Percentiles rank a stretch among this genome's conserved stretches.
phyloP scores from a whole-genome alignment of 2,329 filamentous ascomycete genomes.

The Talaromyces sp. region DNA sequence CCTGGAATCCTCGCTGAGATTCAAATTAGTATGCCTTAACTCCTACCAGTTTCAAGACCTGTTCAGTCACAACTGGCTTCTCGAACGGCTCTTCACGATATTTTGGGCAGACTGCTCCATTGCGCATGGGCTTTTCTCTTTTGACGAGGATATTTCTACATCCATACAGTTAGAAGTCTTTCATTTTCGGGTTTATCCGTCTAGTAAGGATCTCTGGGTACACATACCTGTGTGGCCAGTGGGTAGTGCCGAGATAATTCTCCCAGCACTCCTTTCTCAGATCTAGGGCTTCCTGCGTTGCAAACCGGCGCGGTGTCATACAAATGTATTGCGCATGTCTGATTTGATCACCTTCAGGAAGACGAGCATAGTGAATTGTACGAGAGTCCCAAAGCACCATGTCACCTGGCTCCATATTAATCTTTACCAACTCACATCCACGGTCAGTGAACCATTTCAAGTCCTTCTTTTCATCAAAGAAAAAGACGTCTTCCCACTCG shows the following conservation, averaged over 20 bases:
- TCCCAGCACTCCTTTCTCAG: slow-evolving; percentile 35
- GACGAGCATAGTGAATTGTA: slow-evolving; percentile 45
- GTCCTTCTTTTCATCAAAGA: slow-evolving; percentile 40
- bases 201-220: too few species aligned
- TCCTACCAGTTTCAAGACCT: too few species aligned
- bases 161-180: too few species aligned
- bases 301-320: slow-evolving; percentile 36
- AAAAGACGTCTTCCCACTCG: slow-evolving; percentile 40
- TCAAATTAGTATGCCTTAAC: too few species aligned
- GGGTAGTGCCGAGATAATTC: slow-evolving; percentile 34
- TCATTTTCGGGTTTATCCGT: too few species aligned
- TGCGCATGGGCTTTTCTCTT: too few species aligned
- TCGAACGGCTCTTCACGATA: too few species aligned
- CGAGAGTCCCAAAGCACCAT: slow-evolving; percentile 48
- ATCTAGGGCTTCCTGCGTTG: slow-evolving; percentile 31
- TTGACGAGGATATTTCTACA: too few species aligned
- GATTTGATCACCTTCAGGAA: slow-evolving; percentile 35
- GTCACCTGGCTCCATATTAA: slow-evolving; percentile 42
- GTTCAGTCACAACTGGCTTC: too few species aligned
- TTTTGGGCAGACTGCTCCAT: too few species aligned
- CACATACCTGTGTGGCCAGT: slow-evolving; percentile 31
- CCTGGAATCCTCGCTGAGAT: too few species aligned
- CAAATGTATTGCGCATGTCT: slow-evolving; percentile 37
- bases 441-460: slow-evolving; percentile 42
- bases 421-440: slow-evolving; percentile 40